phyloP scores from a whole-genome alignment of 164 flowering plant species.

The Houttuynia cordata region DNA sequence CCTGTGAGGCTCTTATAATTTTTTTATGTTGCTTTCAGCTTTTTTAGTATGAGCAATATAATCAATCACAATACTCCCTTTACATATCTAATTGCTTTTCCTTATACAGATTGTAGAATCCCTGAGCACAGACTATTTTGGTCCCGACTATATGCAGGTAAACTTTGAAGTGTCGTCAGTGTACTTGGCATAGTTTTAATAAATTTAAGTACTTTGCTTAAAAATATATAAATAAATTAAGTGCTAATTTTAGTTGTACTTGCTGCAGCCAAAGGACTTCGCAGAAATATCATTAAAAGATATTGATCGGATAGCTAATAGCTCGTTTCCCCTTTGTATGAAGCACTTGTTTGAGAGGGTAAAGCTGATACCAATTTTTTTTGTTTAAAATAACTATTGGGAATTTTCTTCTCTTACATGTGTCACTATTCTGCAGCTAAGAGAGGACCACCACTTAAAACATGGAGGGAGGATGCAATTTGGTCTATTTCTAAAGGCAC shows the following conservation, averaged over 20 bases:
- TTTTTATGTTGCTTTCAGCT: background rate
- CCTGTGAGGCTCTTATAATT: slow-evolving; percentile 50
- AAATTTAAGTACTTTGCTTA: slow-evolving; percentile 1
- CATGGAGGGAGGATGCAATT: slow-evolving; percentile 97
- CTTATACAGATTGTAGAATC: slow-evolving; percentile 29
- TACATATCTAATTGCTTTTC: background rate
- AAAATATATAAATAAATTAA: too few relatives aligned
- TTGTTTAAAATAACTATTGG: background rate
- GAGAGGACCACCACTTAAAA: slow-evolving; percentile 95
- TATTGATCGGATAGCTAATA: slow-evolving; percentile 65
- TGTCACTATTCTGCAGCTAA: slow-evolving; percentile 39
- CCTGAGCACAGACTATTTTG: slow-evolving; percentile 68
- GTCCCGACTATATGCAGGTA: slow-evolving; percentile 97
- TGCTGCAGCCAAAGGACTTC: slow-evolving; percentile 52
- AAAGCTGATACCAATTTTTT: background rate
- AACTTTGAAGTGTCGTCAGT: background rate
- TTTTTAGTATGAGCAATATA: slow-evolving; percentile 1
- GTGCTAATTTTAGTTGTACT: background rate
- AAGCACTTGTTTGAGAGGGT: slow-evolving; percentile 85
- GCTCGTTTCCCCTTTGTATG: slow-evolving; percentile 94
- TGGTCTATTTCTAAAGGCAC: slow-evolving; percentile 91
- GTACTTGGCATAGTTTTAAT: background rate
- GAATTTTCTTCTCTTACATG: background rate
- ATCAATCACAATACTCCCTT: background rate
- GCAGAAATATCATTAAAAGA: slow-evolving; percentile 70